These are phyloP conservation scores for Phytophthora melonis DNA, from an alignment of 352 stramenopile genomes.

Conservation along the genomic window DNA sequence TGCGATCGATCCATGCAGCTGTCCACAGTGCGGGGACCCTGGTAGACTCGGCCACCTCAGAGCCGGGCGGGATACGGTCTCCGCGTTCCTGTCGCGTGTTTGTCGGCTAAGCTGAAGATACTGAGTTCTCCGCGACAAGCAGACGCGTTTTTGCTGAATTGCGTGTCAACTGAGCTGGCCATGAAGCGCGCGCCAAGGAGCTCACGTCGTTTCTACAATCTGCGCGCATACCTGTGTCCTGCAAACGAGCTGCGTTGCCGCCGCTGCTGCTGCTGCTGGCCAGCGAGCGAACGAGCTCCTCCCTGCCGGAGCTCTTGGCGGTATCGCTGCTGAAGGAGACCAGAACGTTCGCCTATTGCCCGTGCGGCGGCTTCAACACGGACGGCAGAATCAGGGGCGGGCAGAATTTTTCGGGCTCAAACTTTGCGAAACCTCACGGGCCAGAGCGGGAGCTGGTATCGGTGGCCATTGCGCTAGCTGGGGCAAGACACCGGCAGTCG, in stretches of 20 bases:
- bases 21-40: background rate
- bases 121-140: conserved; percentile 1
- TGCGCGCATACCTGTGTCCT: background rate
- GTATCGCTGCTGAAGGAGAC: conserved; percentile 11
- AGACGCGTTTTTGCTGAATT: conserved; percentile 13
- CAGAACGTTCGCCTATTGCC: conserved; percentile 13
- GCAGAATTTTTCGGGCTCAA: background rate
- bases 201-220: background rate
- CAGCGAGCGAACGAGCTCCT: background rate
- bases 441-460: no score
- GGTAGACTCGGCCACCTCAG: no score
- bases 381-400: conserved; percentile 13
- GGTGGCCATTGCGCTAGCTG: no score
- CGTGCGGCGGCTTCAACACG: background rate
- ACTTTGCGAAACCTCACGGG: background rate
- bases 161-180: conserved; percentile 1
- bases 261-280: background rate
- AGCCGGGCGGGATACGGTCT: no score
- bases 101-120: background rate
- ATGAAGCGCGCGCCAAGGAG: background rate
- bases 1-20: background rate
- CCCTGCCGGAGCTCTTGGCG: conserved; percentile 14
- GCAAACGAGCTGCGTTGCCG: background rate
- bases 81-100: no score
- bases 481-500: background rate